phyloP scores from a whole-genome alignment of 2,329 filamentous ascomycete species.

The Botrytis deweyae region DNA sequence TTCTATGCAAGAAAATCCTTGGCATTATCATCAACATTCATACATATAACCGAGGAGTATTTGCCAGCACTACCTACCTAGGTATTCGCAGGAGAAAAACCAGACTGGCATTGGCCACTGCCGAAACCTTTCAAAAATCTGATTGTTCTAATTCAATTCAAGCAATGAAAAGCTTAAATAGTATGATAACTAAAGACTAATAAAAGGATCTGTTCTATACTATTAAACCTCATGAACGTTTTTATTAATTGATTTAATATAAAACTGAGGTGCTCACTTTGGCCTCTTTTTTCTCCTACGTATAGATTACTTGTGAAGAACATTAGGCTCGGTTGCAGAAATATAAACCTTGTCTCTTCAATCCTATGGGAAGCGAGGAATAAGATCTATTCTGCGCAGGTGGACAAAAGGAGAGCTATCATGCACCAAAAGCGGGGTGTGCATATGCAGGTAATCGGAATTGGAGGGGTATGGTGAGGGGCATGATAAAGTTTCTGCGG shows the following conservation, averaged over 20 bases:
- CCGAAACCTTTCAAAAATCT: no score
- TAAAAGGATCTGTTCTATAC: no score
- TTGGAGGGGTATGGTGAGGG: background rate
- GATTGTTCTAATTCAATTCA: no score
- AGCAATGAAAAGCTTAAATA: no score
- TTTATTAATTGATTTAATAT: no score
- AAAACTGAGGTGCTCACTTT: no score
- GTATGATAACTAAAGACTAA: no score
- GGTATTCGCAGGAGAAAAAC: no score
- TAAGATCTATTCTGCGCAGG: background rate
- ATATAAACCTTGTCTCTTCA: background rate
- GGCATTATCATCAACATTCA: background rate
- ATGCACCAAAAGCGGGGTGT: background rate
- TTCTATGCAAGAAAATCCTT: background rate
- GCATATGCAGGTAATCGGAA: background rate
- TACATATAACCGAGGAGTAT: background rate
- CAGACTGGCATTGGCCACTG: no score
- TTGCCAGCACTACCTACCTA: no score
- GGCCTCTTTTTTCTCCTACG: no score
- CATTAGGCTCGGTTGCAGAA: background rate
- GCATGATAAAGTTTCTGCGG: background rate
- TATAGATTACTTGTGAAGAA: background rate
- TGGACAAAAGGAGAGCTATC: background rate
- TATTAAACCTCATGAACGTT: no score
- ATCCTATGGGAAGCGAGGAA: background rate